Evolutionary conservation across 2,329 filamentous ascomycete genomes (phyloP).

Genomic region (Diatrype stigma): DNA sequence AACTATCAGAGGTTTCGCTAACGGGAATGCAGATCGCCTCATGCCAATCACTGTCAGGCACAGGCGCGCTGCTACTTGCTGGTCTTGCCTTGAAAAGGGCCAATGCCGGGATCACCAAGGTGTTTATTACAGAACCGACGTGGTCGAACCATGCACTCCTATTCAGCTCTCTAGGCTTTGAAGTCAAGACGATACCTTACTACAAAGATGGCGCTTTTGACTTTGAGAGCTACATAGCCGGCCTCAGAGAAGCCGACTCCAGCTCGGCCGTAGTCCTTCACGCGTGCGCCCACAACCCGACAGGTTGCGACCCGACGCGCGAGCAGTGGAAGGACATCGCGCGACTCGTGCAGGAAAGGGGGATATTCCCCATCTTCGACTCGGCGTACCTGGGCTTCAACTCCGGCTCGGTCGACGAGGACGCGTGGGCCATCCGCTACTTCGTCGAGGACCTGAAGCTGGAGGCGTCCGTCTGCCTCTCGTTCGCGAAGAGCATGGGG

Average conservation of each 20-base stretch:
- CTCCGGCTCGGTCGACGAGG: slow-evolving; percentile 24
- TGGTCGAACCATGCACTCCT: slow-evolving; percentile 38
- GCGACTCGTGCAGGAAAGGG: slow-evolving; percentile 12
- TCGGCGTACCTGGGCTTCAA: slow-evolving; percentile 30
- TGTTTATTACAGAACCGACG: slow-evolving; percentile 37
- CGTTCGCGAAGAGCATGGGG: slow-evolving; percentile 59
- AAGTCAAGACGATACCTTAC: slow-evolving; percentile 31
- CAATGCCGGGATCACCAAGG: slow-evolving; percentile 18
- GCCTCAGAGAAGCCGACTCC: slow-evolving; percentile 22
- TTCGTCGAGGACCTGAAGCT: slow-evolving; percentile 31
- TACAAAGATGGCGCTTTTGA: slow-evolving; percentile 30
- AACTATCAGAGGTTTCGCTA: background rate
- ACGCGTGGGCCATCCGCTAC: slow-evolving; percentile 27
- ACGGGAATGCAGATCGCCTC: slow-evolving; percentile 3
- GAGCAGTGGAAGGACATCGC: slow-evolving; percentile 29
- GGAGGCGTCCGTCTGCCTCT: slow-evolving; percentile 54
- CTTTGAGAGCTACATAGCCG: slow-evolving; percentile 25
- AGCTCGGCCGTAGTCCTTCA: slow-evolving; percentile 32
- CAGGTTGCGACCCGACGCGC: slow-evolving; percentile 34
- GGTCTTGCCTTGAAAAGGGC: slow-evolving; percentile 28
- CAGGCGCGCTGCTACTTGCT: slow-evolving; percentile 34
- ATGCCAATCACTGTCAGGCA: slow-evolving; percentile 37
- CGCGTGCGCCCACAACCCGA: slow-evolving; percentile 40
- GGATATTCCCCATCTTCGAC: slow-evolving; percentile 29
- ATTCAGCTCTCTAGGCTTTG: slow-evolving; percentile 29